Evolutionary conservation across 768 basidiomycete species (phyloP), one percentile per base, ranked within the genome.

Genomic region (Trametes maxima): DNA sequence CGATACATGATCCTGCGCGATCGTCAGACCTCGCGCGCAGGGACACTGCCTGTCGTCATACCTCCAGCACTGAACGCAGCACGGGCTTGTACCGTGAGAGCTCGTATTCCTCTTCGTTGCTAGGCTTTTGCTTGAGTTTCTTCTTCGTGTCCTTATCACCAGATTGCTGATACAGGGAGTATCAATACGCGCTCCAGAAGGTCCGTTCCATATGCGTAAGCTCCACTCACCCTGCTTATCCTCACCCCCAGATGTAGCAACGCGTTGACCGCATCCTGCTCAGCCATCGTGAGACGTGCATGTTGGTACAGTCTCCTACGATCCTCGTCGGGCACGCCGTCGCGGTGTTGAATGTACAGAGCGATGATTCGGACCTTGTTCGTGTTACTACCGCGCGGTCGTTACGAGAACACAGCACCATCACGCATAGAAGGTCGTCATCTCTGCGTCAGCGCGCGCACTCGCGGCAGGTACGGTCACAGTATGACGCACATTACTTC

Each of bases 321-420:
- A 75, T 99, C 97, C 71, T 98, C 97, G 54, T 98, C 95, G n/a
- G 97, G 95, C 19, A 98, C 96, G 40, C 97, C 97, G 68, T 98
- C 97, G 28, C 95, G 88, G 73, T 88, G 83, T 72, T 96, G 88
- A 67, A 98, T 92, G 72, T 98, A 99, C 28, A 98, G 80, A 17
- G 96, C 93, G 60, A 99, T 91, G 67, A 99, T 90, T 44, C 97
- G 91, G 43, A 98, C 94, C 82, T 99, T 99, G 75, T 94, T 95
- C 51, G 80, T 75, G 68, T 92, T 92, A 53, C 94, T 97, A 70
- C 13, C 58, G 42, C 33, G 36, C 51, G 44, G 52, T 40, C 54
- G 28, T 69, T 58, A 67, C 52, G 52, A 51, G 37, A 43, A 56
- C 46, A 8, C 13, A 42, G 21, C 39, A 56, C 3, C n/a, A 25